phyloP scores from a whole-genome alignment of 768 basidiomycete species.

The Macrolepiota dolichaula region DNA sequence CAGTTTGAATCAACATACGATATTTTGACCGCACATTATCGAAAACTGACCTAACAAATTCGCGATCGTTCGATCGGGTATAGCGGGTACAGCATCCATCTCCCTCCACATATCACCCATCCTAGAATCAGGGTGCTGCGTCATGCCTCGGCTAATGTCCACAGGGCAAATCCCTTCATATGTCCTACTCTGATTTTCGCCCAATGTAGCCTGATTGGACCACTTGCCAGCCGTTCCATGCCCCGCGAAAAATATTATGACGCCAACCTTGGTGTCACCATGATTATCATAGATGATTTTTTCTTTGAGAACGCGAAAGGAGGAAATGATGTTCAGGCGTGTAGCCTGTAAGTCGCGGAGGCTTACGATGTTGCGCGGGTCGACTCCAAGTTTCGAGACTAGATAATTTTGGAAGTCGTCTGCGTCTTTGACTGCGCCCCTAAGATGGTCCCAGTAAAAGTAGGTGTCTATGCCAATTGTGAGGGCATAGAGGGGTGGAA shows the following conservation, averaged over 20 bases:
- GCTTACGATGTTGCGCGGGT: slow-evolving; percentile 28
- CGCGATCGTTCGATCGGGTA: slow-evolving; percentile 42
- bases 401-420: slow-evolving; percentile 33
- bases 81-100: slow-evolving; percentile 23
- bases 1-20: slow-evolving; percentile 29
- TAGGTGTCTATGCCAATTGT: slow-evolving; percentile 44
- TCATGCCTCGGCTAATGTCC: no score
- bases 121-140: no score
- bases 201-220: slow-evolving; percentile 28
- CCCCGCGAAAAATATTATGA: slow-evolving; percentile 42
- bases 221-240: slow-evolving; percentile 34
- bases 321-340: slow-evolving; percentile 28
- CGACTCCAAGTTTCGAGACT: slow-evolving; percentile 23
- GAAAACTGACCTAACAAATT: slow-evolving; percentile 33
- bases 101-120: background rate
- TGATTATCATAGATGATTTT: slow-evolving; percentile 12
- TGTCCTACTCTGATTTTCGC: slow-evolving; percentile 19
- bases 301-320: slow-evolving; percentile 23
- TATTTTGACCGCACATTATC: slow-evolving; percentile 37
- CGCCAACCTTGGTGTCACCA: slow-evolving; percentile 24
- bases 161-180: slow-evolving; percentile 34
- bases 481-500: slow-evolving; percentile 31
- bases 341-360: slow-evolving; percentile 41
- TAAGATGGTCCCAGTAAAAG: slow-evolving; percentile 24
- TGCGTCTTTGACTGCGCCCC: slow-evolving; percentile 37